Evolutionary conservation across 2,329 filamentous ascomycete genomes (phyloP), one percentile per base, ranked within the genome.

Genomic region (Calonectria multiphialidica): DNA sequence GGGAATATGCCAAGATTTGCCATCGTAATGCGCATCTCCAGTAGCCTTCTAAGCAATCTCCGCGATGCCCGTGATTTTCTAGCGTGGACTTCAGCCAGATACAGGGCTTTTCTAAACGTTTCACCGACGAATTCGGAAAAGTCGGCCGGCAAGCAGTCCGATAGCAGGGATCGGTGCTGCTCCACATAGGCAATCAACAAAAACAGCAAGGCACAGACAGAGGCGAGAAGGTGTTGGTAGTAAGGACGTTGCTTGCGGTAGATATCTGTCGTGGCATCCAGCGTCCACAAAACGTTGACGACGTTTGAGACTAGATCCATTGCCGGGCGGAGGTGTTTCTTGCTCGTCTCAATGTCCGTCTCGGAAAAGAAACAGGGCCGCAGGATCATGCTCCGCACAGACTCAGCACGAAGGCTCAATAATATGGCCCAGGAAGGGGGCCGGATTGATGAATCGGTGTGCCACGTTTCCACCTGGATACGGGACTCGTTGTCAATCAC

Each of bases 401-500:
- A 66, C 3, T 66, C 49, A 16, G 64, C 64, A 1, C 64, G 49
- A 15, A 66, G 64, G 18, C 42, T 55, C 4, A 66, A 18, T 6
- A 66, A 7, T 23, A 57, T 66, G 5, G 50, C 64, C 64, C 64
- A 66, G 2, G 49, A 57, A 5, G 64, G 64, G 6, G 64, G 64
- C 7, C 64, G 23, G 12, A 40, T 18, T 10, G 64, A 45, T 9
- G 49, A 53, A 18, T 66, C 50, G 1, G 37, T 23, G 8, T 66
- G 49, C 64, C 64, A 55, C 1, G 64, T 45, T 23, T 42, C 64
- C 8, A 57, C 42, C 3, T 66, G 37, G 3, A 28, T 45, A 5
- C 50, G 25, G 15, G 64, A 57, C 16, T 77, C 49, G 10, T 74
- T 53, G 0, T 73, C 78, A 2, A 81, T 73, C 1, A 75, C 75